phyloP scores from a whole-genome alignment of 768 basidiomycete genomes.

The Astraeus odoratus region DNA sequence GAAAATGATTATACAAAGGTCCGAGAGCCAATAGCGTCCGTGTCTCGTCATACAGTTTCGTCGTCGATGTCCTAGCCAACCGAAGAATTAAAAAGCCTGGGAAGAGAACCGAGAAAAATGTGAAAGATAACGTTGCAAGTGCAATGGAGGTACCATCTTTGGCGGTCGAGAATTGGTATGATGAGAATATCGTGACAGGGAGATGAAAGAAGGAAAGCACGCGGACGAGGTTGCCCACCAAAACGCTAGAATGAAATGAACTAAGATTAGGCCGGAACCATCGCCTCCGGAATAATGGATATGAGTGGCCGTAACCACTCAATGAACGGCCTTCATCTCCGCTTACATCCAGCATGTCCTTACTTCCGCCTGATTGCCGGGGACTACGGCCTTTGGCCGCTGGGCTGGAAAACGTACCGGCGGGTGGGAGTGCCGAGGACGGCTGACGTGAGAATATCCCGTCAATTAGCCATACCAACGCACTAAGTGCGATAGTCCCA shows the following conservation, averaged over 20 bases:
- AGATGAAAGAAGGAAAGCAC: constrained; percentile 90
- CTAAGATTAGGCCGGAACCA: constrained; percentile 48
- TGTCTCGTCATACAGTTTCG: constrained; percentile 92
- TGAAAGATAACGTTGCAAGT: constrained; percentile 78
- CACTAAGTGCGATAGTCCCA: constrained; percentile 60
- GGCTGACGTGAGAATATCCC: constrained; percentile 32
- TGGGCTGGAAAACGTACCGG: constrained; percentile 10
- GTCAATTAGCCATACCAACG: constrained; percentile 70
- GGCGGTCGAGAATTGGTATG: constrained; percentile 48
- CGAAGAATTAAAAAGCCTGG: constrained; percentile 71
- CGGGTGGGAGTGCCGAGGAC: constrained; percentile 12
- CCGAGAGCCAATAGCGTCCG: constrained; percentile 85
- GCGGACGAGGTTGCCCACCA: constrained; percentile 89
- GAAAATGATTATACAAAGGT: constrained; percentile 91
- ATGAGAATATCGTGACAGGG: constrained; percentile 87
- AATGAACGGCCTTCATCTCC: constrained; percentile 26
- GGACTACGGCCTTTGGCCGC: constrained; percentile 28
- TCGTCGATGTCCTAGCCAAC: constrained; percentile 74
- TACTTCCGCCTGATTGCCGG: constrained; percentile 39
- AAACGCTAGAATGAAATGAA: constrained; percentile 73
- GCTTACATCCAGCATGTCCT: constrained; percentile 41
- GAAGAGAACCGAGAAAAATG: constrained; percentile 68
- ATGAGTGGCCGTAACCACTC: constrained; percentile 16
- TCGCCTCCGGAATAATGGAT: constrained; percentile 23
- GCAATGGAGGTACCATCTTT: constrained; percentile 54